These are phyloP conservation scores for Microglena sp. DNA, from an alignment of 139 green algal species.

Conservation along the genomic window DNA sequence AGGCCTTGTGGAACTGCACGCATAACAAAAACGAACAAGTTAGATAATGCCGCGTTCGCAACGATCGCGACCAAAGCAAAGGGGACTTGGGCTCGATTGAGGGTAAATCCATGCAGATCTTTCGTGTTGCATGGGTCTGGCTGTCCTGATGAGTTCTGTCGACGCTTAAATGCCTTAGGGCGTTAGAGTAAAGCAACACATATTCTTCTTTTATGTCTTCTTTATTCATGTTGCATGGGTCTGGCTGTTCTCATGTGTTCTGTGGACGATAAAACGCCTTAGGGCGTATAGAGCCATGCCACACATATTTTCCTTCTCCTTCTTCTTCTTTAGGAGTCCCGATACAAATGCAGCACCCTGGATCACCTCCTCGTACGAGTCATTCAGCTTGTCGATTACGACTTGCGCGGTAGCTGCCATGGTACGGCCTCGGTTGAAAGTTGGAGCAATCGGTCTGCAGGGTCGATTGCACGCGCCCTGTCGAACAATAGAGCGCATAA, in stretches of 20 bases:
- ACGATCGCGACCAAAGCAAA: too few species aligned
- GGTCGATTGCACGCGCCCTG: background rate
- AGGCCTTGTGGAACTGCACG: constrained; percentile 21
- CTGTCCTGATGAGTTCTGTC: too few species aligned
- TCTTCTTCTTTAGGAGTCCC: too few species aligned
- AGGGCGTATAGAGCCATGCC: background rate
- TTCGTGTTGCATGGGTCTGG: too few species aligned
- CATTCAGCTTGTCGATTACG: constrained; percentile 15
- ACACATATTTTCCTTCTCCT: too few species aligned
- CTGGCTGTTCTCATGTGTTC: background rate
- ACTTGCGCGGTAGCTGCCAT: background rate
- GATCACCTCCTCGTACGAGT: constrained; percentile 22
- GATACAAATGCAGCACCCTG: background rate
- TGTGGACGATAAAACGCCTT: background rate
- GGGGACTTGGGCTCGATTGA: too few species aligned
- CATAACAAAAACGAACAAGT: background rate
- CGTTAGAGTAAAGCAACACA: too few species aligned
- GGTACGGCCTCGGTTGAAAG: background rate
- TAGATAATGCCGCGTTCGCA: too few species aligned
- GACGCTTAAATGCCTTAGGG: too few species aligned
- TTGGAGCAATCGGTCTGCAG: background rate
- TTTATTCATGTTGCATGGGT: background rate
- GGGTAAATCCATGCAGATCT: too few species aligned
- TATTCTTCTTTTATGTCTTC: background rate
- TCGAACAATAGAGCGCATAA: too few species aligned